These are phyloP conservation scores for Microcos paniculata DNA, from an alignment of 345 rosid genomes.

Conservation along the genomic window DNA sequence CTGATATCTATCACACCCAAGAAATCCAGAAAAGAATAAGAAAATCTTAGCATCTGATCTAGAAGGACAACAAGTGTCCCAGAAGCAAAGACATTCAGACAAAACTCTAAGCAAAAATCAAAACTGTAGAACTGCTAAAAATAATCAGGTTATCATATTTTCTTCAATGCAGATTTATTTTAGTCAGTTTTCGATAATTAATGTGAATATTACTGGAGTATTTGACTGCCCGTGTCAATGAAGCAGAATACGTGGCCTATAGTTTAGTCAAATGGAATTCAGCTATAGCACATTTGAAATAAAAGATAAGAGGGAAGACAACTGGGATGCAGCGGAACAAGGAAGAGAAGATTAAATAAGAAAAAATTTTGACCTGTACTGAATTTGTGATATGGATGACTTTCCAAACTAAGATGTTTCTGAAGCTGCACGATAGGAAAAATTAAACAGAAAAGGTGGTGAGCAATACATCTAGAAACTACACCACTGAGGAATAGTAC, in stretches of 20 bases:
- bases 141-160: not conserved
- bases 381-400: conserved; percentile 89
- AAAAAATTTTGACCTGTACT: conserved; percentile 62
- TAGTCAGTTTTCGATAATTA: not conserved
- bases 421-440: conserved; percentile 52
- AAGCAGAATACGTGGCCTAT: not conserved
- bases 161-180: not conserved
- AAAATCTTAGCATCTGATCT: not conserved
- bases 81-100: not conserved
- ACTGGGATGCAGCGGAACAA: not conserved
- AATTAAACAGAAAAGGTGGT: conserved; percentile 9
- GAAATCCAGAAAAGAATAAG: not conserved
- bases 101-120: not conserved
- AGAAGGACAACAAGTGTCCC: not conserved
- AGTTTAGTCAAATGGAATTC: conserved; percentile 1
- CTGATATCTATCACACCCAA: not conserved
- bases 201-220: not conserved
- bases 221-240: too few relatives aligned
- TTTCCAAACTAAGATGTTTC: conserved; percentile 71
- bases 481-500: not conserved
- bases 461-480: not conserved
- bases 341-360: not conserved
- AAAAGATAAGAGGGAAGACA: not conserved
- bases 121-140: not conserved
- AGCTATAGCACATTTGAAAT: too few relatives aligned